These are phyloP conservation scores for Xylariaceae sp. DNA, from an alignment of 2,329 filamentous ascomycete genomes.

Conservation along the genomic window DNA sequence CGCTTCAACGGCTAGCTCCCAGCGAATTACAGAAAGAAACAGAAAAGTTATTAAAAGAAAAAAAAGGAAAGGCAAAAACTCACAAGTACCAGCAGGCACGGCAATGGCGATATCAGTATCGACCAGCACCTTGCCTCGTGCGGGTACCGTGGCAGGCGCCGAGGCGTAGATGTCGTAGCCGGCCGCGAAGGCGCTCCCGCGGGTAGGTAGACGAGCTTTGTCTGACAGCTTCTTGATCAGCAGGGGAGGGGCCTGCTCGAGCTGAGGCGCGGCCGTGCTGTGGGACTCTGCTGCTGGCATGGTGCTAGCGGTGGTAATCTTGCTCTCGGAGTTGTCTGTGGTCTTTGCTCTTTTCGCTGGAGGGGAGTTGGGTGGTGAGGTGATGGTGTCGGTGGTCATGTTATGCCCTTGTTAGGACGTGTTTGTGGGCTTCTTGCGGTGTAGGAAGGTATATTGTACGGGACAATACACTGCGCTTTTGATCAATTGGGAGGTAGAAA, in stretches of 20 bases:
- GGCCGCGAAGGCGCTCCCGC: constrained; percentile 82
- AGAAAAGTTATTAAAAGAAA: background rate
- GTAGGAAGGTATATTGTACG: too few species aligned
- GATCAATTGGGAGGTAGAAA: too few species aligned
- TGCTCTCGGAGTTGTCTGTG: constrained; percentile 19
- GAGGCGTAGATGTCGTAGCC: constrained; percentile 91
- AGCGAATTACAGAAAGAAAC: background rate
- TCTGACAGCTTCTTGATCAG: constrained; percentile 83
- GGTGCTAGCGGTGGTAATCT: constrained; percentile 17
- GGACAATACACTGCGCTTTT: too few species aligned
- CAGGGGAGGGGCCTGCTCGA: constrained; percentile 53
- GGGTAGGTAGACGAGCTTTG: constrained; percentile 75
- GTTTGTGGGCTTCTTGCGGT: too few species aligned
- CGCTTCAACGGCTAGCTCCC: too few species aligned
- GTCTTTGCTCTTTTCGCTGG: too few species aligned
- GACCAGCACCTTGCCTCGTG: constrained; percentile 77
- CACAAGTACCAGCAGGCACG: constrained; percentile 85
- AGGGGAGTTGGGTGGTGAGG: too few species aligned
- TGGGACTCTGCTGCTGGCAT: constrained; percentile 31
- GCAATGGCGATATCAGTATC: constrained; percentile 90
- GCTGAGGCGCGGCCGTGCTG: constrained; percentile 27
- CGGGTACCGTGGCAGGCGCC: constrained; percentile 67
- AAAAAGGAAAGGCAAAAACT: constrained; percentile 30
- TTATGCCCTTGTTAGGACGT: too few species aligned
- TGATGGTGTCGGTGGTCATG: too few species aligned